A percentile compares a stretch with the other conserved stretches of the same genome.
Conservation (phyloP, 1,139 yeast species). For the Hemisphaericaspora xylofermentans region DNA sequence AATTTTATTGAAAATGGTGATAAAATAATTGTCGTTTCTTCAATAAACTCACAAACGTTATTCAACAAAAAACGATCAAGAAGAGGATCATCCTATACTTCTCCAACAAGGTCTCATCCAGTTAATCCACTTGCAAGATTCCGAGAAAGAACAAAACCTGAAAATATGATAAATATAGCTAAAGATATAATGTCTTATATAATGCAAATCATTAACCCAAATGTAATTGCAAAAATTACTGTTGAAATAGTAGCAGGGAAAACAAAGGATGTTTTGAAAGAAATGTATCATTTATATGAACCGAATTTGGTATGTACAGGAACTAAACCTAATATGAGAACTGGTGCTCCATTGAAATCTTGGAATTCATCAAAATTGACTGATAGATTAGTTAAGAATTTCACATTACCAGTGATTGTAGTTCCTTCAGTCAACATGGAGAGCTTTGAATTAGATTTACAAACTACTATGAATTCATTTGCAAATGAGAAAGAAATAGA, state of each 20-base stretch:
- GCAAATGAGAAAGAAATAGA: slow-evolving; percentile 1
- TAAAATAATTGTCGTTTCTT: slow-evolving; percentile 55
- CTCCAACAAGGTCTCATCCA: slow-evolving; percentile 23
- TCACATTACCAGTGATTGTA: slow-evolving; percentile 67
- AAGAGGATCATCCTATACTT: slow-evolving; percentile 9
- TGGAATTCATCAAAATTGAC: slow-evolving; percentile 63
- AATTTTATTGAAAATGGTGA: slow-evolving; percentile 61
- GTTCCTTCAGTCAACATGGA: slow-evolving; percentile 67
- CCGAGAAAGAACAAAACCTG: slow-evolving; percentile 35
- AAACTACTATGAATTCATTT: slow-evolving; percentile 19
- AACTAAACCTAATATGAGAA: slow-evolving; percentile 47
- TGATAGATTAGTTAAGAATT: slow-evolving; percentile 61
- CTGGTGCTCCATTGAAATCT: slow-evolving; percentile 54
- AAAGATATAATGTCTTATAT: slow-evolving; percentile 48
- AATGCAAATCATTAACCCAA: slow-evolving; percentile 46
- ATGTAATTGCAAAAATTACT: slow-evolving; percentile 52
- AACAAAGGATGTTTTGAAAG: slow-evolving; percentile 56
- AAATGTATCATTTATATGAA: slow-evolving; percentile 60
- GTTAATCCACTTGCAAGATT: slow-evolving; percentile 34
- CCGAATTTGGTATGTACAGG: slow-evolving; percentile 68
- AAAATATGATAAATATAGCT: slow-evolving; percentile 33
- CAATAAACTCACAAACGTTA: slow-evolving; percentile 23
- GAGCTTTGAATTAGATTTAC: slow-evolving; percentile 45
- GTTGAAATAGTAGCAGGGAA: slow-evolving; percentile 65
- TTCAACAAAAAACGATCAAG: slow-evolving; percentile 4